phyloP scores from a whole-genome alignment of 2,329 filamentous ascomycete species.

The Dactylellina parvicollis region DNA sequence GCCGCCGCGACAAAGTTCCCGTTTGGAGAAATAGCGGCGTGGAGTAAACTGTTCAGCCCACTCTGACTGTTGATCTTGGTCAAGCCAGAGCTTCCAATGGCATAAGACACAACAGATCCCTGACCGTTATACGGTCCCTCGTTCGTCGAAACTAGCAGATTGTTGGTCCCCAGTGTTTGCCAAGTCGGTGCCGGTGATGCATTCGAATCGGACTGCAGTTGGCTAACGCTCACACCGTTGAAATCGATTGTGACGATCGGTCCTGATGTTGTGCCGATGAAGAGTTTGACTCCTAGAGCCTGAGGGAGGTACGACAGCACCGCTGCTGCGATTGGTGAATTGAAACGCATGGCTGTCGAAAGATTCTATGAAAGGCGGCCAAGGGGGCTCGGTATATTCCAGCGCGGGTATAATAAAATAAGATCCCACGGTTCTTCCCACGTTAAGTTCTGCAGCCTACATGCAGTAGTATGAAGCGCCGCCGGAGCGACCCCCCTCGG shows the following conservation, averaged over 20 bases:
- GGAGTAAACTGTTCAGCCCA: constrained; percentile 31
- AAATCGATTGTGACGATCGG: constrained; percentile 28
- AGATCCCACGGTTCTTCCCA: too few relatives aligned
- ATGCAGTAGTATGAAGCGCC: too few relatives aligned
- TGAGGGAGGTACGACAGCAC: constrained; percentile 23
- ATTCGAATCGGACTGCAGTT: constrained; percentile 18
- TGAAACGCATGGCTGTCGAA: constrained; percentile 29
- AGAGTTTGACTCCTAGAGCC: constrained; percentile 24
- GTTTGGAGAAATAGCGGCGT: constrained; percentile 30
- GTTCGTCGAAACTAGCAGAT: constrained; percentile 29
- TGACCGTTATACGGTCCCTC: constrained; percentile 40
- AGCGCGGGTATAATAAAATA: background rate
- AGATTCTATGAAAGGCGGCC: too few relatives aligned
- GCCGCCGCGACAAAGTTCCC: constrained; percentile 32
- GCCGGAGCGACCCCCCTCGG: too few relatives aligned
- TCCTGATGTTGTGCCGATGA: constrained; percentile 31
- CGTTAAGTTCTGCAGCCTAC: too few relatives aligned
- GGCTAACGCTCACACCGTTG: constrained; percentile 16
- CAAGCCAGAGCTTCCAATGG: constrained; percentile 21
- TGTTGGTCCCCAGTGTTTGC: constrained; percentile 20
- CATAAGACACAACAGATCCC: constrained; percentile 39
- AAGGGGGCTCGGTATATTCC: too few relatives aligned
- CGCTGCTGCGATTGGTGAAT: constrained; percentile 15
- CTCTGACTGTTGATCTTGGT: constrained; percentile 37
- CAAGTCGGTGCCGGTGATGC: constrained; percentile 35